Conservation (phyloP, 495 filamentous ascomycete genomes). For the Parachaetomium inaequale region DNA sequence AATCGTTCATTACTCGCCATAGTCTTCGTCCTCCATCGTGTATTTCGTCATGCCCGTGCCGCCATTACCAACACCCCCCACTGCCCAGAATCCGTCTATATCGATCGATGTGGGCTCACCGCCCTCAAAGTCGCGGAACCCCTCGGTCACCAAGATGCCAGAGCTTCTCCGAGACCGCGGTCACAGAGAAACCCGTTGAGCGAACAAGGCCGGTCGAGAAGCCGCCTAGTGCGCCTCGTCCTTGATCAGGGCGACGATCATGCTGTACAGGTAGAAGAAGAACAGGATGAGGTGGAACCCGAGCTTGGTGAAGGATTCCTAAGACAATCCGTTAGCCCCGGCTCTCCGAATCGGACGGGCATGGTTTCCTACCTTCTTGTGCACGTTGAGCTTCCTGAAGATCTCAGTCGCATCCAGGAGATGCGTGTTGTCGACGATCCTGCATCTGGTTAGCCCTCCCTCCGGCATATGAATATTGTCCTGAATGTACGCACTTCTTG, state of each 20-base stretch:
- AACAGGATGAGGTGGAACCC: constrained; percentile 99
- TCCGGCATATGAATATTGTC: not conserved
- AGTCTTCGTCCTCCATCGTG: constrained; percentile 1
- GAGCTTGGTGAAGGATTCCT: constrained; percentile 99
- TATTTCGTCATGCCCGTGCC: constrained; percentile 7
- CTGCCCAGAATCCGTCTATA: constrained; percentile 9
- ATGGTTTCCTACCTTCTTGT: constrained; percentile 83
- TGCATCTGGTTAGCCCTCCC: constrained; percentile 35
- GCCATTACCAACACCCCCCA: constrained; percentile 1
- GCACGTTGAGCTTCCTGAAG: constrained; percentile 96
- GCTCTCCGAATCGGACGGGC: not conserved
- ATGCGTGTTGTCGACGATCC: constrained; percentile 95
- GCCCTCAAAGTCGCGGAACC: not conserved
- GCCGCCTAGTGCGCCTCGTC: constrained; percentile 77
- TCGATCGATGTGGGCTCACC: not conserved
- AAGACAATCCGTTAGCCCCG: constrained; percentile 1
- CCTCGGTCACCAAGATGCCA: not conserved
- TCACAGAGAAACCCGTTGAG: not conserved
- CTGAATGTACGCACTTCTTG: constrained; percentile 72
- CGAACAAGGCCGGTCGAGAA: not conserved
- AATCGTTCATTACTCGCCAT: constrained; percentile 12
- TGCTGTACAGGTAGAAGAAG: constrained; percentile 99
- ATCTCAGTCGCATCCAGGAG: constrained; percentile 98
- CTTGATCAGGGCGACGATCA: constrained; percentile 97
- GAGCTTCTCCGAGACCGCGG: not conserved